Evolutionary conservation across 768 basidiomycete species (phyloP), one percentile per base, ranked within the genome.

Genomic region (Cyclocybe aegerita): DNA sequence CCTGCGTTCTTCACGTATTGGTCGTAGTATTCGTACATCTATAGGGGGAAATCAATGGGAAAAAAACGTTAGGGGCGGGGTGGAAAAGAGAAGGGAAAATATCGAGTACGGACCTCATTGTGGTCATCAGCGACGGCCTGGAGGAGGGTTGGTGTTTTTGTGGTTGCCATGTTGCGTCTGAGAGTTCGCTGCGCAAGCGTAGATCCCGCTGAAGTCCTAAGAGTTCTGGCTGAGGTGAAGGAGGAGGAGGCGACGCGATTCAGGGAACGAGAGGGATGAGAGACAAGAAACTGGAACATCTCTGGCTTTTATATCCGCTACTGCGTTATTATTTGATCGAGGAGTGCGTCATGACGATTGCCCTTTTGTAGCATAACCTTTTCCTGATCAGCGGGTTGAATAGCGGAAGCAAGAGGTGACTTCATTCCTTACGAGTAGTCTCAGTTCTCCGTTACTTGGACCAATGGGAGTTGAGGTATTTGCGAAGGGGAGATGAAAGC

Each of bases 21-120:
- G 43, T 78, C 71, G 52, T 82, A 77, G 54, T 79, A 82, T 41
- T 77, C 71, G 54, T 80, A 79, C 72, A 83, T 83, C 81, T 85
- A 51, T 6, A 17, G 11, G 16, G 12, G 7, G 34, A 23, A 23
- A 23, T 23, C 3, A 23, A 23, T 23, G 23, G 9, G 4, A 35
- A 9, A 4, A 30, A 32, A 17, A 12, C 12, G 15, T 32, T 16
- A 16, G 35, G 37, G 14, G 8, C n/a, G 7, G 6, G 4, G 29
- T 29, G 11, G 11, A 30, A 15, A 9, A 29, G n/a, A 33, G 36
- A 11, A 7, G 32, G 4, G 10, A 35, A 9, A 9, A 9, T 11
- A 7, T 9, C 16, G 5, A 39, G 41, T 10, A 17, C 31, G 43
- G 12, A 61, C 60, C 58, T 61, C 57, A 29, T 59, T 55, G 39